Evolutionary conservation across 441 rosid genomes (phyloP).

Genomic region (Populus hybrid): DNA sequence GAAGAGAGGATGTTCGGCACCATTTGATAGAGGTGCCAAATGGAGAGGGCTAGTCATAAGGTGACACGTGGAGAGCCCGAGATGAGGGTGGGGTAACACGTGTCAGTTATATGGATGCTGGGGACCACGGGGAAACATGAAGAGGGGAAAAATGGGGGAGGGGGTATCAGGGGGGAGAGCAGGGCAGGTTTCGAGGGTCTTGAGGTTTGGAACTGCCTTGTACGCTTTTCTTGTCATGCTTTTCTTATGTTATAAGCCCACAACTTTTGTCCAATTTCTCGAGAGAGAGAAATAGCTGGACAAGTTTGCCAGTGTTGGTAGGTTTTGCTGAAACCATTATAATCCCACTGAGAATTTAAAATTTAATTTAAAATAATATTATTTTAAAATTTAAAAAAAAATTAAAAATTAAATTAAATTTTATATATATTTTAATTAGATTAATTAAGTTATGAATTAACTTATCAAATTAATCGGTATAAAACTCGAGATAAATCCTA

Average conservation of each 20-base stretch:
- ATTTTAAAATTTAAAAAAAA: no score
- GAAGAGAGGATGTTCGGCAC: constrained; percentile 20
- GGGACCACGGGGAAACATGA: constrained; percentile 40
- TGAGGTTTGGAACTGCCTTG: constrained; percentile 50
- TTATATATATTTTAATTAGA: no score
- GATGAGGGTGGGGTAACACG: neutral
- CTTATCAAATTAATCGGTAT: no score
- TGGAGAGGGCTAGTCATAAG: constrained; percentile 22
- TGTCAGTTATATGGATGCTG: constrained; percentile 7
- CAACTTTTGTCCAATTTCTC: neutral
- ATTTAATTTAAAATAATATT: no score
- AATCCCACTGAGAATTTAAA: no score
- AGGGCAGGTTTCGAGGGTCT: constrained; percentile 37
- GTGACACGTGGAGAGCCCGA: constrained; percentile 38
- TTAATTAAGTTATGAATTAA: no score
- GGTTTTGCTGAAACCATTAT: no score
- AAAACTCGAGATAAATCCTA: no score
- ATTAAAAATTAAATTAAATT: no score
- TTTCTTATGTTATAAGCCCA: constrained; percentile 45
- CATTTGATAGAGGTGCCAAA: constrained; percentile 19
- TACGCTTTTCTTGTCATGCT: constrained; percentile 66
- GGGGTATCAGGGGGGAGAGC: constrained; percentile 4
- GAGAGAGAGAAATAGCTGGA: neutral
- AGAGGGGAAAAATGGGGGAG: constrained; percentile 27
- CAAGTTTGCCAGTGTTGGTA: no score